These are phyloP conservation scores for Barnettozyma wickerhamii DNA, from an alignment of 805 yeast genomes.

Conservation along the genomic window DNA sequence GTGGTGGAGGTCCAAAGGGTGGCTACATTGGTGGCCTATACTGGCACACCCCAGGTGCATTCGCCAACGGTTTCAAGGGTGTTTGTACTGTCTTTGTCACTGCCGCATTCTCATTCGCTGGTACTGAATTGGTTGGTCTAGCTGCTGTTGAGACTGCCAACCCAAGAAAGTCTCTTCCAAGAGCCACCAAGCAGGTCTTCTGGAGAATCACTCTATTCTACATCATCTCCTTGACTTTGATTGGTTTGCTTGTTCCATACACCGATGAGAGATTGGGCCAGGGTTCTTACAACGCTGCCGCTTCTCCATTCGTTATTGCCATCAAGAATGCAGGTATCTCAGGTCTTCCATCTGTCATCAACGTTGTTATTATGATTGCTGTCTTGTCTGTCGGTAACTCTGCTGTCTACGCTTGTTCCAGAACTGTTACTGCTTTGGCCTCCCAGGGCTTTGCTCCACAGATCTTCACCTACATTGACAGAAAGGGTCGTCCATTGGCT, in stretches of 20 bases:
- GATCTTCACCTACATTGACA: conserved; percentile 42
- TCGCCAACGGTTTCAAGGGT: conserved; percentile 66
- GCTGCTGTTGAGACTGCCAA: conserved; percentile 51
- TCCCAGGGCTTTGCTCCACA: conserved; percentile 49
- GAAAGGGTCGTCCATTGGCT: conserved; percentile 49
- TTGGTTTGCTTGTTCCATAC: conserved; percentile 57
- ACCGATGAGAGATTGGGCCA: conserved; percentile 49
- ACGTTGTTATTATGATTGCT: conserved; percentile 56
- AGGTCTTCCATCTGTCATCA: conserved; percentile 56
- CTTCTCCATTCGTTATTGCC: conserved; percentile 64
- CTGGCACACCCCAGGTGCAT: conserved; percentile 52
- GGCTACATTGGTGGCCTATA: conserved; percentile 41
- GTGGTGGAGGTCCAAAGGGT: conserved; percentile 54
- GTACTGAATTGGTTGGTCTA: conserved; percentile 56
- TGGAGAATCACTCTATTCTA: conserved; percentile 61
- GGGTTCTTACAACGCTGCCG: conserved; percentile 46
- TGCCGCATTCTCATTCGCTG: conserved; percentile 55
- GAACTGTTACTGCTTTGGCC: conserved; percentile 50
- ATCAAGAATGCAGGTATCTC: conserved; percentile 55
- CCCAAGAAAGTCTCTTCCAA: conserved; percentile 55
- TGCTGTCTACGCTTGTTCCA: conserved; percentile 50
- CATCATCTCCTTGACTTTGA: conserved; percentile 48
- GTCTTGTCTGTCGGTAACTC: conserved; percentile 47
- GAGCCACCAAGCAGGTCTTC: conserved; percentile 44
- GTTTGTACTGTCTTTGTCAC: conserved; percentile 46